Evolutionary conservation across 495 filamentous ascomycete genomes (phyloP).

Genomic region (Lophiotrema nucula): DNA sequence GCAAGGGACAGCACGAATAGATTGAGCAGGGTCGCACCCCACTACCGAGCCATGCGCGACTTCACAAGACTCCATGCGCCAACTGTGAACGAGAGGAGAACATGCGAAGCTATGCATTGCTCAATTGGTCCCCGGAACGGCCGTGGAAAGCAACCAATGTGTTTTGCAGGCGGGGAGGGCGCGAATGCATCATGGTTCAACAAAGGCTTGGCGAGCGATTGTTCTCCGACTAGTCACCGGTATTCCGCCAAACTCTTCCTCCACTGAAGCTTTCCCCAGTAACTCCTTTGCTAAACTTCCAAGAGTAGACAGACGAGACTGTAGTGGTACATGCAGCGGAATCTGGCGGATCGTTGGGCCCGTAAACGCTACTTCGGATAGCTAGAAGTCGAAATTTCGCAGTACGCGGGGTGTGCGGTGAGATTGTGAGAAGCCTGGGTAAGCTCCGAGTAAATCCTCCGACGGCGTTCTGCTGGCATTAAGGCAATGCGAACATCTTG

Average conservation of each 20-base stretch:
- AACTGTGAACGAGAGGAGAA: background rate
- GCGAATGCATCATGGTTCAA: background rate
- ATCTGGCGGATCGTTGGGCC: slow-evolving; percentile 48
- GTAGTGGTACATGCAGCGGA: slow-evolving; percentile 47
- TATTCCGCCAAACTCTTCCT: background rate
- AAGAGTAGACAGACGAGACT: background rate
- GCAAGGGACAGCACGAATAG: slow-evolving; percentile 1
- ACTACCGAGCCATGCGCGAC: background rate
- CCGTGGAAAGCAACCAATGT: too few relatives aligned
- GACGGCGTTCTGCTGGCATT: background rate
- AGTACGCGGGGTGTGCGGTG: slow-evolving; percentile 4
- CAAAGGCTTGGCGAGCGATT: slow-evolving; percentile 19
- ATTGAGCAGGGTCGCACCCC: background rate
- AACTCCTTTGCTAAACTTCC: background rate
- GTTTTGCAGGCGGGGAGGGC: too few relatives aligned
- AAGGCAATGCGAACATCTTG: background rate
- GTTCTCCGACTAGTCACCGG: slow-evolving; percentile 14
- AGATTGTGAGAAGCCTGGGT: background rate
- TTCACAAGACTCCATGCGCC: background rate
- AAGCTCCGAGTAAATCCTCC: background rate
- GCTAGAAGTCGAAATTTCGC: background rate
- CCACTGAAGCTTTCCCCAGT: slow-evolving; percentile 33
- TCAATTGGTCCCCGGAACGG: background rate
- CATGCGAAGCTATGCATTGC: background rate
- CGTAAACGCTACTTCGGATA: slow-evolving; percentile 48